Evolutionary conservation across 164 flowering plant genomes (phyloP).

Genomic region (Berberis thunbergii): DNA sequence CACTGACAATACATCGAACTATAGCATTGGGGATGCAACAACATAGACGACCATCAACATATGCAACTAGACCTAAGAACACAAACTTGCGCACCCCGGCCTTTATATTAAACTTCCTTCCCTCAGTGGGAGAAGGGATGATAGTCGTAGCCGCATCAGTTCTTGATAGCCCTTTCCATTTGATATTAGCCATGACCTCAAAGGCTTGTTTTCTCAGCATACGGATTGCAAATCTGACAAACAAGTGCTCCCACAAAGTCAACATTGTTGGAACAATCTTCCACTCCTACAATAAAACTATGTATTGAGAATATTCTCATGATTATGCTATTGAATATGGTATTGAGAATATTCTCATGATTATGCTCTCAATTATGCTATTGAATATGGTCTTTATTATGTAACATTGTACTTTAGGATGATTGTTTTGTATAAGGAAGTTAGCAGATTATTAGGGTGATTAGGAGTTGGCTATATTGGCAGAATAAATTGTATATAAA

Average conservation of each 20-base stretch:
- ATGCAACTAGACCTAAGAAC: conserved; percentile 69
- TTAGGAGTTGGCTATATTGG: too few species aligned
- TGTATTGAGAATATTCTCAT: too few species aligned
- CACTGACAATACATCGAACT: conserved; percentile 85
- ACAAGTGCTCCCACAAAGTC: conserved; percentile 81
- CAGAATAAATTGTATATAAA: too few species aligned
- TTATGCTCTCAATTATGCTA: too few species aligned
- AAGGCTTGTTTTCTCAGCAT: conserved; percentile 53
- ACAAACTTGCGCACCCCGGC: conserved; percentile 55
- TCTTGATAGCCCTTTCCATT: conserved; percentile 12
- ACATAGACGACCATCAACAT: conserved; percentile 88
- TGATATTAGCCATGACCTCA: conserved; percentile 23
- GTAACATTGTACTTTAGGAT: too few species aligned
- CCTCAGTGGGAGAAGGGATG: conserved; percentile 15
- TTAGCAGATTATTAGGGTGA: too few species aligned
- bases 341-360: too few species aligned
- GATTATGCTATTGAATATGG: too few species aligned
- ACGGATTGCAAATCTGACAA: conserved; percentile 72
- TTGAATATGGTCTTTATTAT: too few species aligned
- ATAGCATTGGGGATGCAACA: conserved; percentile 63
- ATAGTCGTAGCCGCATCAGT: conserved; percentile 14
- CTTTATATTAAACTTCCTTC: conserved; percentile 28
- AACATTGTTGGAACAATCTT: conserved; percentile 72
- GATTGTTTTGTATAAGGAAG: too few species aligned
- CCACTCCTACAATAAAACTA: conserved; percentile 55